Evolutionary conservation across 768 basidiomycete genomes (phyloP).

Genomic region (Boletus insuetus): DNA sequence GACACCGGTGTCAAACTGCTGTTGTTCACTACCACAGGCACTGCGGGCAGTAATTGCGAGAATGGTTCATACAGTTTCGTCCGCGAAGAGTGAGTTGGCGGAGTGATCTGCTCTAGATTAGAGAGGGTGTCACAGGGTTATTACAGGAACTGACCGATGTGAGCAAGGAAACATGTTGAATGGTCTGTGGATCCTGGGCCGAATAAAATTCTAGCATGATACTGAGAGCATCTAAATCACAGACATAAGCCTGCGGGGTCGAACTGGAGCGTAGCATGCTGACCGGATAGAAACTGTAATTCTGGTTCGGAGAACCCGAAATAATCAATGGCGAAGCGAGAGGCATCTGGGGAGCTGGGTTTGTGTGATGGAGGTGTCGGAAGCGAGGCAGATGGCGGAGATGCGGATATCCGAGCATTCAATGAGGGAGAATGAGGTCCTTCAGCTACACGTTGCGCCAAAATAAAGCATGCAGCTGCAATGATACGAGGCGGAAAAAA

Average conservation of each 20-base stretch:
- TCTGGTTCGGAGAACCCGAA: slow-evolving; percentile 63
- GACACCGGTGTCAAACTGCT: slow-evolving; percentile 55
- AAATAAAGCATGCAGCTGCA: slow-evolving; percentile 73
- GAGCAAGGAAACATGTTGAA: slow-evolving; percentile 51
- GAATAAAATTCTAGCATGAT: slow-evolving; percentile 74
- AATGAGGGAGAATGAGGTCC: slow-evolving; percentile 73
- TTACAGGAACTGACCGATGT: slow-evolving; percentile 42
- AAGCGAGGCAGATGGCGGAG: slow-evolving; percentile 71
- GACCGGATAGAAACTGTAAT: slow-evolving; percentile 60
- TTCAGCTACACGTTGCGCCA: slow-evolving; percentile 70
- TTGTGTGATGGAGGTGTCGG: slow-evolving; percentile 81
- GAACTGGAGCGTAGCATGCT: slow-evolving; percentile 8
- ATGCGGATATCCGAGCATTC: slow-evolving; percentile 68
- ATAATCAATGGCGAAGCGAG: slow-evolving; percentile 64
- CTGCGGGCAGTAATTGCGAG: slow-evolving; percentile 29
- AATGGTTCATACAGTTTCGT: slow-evolving; percentile 41
- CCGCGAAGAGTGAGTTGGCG: slow-evolving; percentile 42
- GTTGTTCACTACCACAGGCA: slow-evolving; percentile 28
- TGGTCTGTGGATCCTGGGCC: slow-evolving; percentile 52
- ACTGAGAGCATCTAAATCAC: slow-evolving; percentile 51
- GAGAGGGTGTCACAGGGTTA: not conserved
- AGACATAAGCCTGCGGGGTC: slow-evolving; percentile 2
- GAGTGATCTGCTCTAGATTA: slow-evolving; percentile 41
- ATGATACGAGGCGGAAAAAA: slow-evolving; percentile 67
- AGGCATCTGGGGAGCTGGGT: slow-evolving; percentile 66